Evolutionary conservation across 805 yeast species (phyloP).

Genomic region (Clavispora fructus): DNA sequence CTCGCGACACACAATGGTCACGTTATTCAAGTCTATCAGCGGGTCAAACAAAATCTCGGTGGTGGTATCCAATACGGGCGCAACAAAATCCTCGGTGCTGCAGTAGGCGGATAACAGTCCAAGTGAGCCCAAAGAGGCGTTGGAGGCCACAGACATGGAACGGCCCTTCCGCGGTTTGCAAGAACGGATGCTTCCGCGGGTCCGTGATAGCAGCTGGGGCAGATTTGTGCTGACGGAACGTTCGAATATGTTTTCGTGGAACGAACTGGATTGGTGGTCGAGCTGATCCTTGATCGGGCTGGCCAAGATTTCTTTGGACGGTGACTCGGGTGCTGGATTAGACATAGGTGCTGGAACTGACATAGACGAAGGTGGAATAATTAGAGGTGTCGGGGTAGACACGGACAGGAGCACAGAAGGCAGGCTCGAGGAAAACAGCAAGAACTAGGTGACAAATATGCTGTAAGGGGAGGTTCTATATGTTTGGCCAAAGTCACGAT

Average conservation of each 20-base stretch:
- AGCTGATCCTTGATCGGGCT: not conserved
- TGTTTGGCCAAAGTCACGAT: not conserved
- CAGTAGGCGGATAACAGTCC: slow-evolving; percentile 15
- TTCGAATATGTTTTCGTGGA: slow-evolving; percentile 3
- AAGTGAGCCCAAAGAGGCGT: slow-evolving; percentile 1
- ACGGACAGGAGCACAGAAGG: not conserved
- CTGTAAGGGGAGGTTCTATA: not conserved
- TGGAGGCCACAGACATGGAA: slow-evolving; percentile 4
- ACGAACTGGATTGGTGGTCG: not conserved
- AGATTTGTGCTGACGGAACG: slow-evolving; percentile 4
- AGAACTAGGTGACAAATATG: not conserved
- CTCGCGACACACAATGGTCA: slow-evolving; percentile 17
- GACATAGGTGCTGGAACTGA: not conserved
- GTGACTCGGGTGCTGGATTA: not conserved
- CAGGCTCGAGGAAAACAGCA: not conserved
- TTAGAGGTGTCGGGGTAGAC: not conserved
- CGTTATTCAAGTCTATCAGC: slow-evolving; percentile 17
- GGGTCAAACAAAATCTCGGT: slow-evolving; percentile 27
- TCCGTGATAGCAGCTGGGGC: not conserved
- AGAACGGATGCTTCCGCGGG: not conserved
- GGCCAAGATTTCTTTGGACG: not conserved
- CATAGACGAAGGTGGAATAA: not conserved
- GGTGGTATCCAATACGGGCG: slow-evolving; percentile 28
- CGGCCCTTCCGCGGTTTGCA: slow-evolving; percentile 1
- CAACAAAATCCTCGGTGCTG: slow-evolving; percentile 24